Evolutionary conservation across 441 rosid species (phyloP).

Genomic region (Populus hybrid): DNA sequence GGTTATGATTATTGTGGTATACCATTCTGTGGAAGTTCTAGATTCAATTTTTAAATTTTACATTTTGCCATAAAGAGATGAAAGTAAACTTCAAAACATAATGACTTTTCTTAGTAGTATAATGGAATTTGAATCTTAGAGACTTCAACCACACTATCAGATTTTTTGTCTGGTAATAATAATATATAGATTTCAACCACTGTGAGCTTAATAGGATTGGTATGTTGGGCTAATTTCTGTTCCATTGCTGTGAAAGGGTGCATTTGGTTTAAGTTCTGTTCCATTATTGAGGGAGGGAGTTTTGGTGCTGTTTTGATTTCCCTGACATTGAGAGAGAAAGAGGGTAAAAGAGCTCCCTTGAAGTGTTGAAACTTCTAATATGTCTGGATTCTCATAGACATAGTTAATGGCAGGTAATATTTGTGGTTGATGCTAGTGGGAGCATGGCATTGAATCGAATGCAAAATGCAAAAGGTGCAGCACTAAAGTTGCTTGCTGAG

Average conservation of each 20-base stretch:
- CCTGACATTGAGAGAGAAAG: background rate
- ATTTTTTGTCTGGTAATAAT: background rate
- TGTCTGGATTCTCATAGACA: conserved; percentile 12
- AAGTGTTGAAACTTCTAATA: background rate
- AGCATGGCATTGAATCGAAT: conserved; percentile 99
- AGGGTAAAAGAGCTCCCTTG: background rate
- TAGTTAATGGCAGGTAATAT: conserved; percentile 67
- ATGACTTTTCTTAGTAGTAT: background rate
- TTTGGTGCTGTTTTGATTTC: background rate
- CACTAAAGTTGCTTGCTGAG: conserved; percentile 93
- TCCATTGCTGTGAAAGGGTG: background rate
- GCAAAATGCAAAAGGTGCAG: conserved; percentile 99
- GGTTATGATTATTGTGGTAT: background rate
- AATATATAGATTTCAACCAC: background rate
- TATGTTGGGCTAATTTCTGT: background rate
- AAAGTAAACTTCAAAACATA: background rate
- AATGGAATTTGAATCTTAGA: background rate
- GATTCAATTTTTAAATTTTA: background rate
- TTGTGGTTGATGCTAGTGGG: conserved; percentile 99
- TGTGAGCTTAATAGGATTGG: background rate
- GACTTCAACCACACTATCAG: background rate
- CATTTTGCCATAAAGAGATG: background rate
- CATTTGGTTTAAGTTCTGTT: background rate
- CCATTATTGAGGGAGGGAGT: background rate
- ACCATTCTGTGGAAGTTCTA: background rate